Base-by-base conservation (phyloP, 2,329 filamentous ascomycete genomes). In the Calonectria pteridis region DNA sequence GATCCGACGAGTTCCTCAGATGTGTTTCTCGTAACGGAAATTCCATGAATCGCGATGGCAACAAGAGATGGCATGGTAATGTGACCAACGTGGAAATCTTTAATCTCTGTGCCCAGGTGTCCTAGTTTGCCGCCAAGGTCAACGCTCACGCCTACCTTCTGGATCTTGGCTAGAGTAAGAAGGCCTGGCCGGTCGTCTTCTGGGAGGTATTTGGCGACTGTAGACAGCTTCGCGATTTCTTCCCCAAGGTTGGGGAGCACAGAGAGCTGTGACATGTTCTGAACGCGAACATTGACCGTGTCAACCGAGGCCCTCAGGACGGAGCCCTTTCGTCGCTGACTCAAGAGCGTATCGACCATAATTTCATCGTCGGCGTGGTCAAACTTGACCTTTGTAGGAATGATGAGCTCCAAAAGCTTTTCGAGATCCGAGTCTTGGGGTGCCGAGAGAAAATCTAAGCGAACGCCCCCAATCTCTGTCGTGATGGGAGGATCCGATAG, bases 181-280 rank as follows among this genome's bases (percentile, higher is more conserved):
- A 98, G 87, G 0, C 97, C 97, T 2, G 97, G 97, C 2, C 96
- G 91, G 79, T 99, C 96, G 83, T 99, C 97, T 78, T 99, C 96
- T 0, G 97, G 96, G 3, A 99, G 88, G 82, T 98, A 98, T 82
- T 98, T 98, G 9, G 96, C 91, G 31, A 99, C 95, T 0, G 93
- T 96, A 0, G 95, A 94, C 6, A 99, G 87, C 77, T 94, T 95
- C 7, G 93, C 89, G 63, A 98, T 83, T 80, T 99, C 97, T 76
- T 94, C 93, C 0, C 91, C 93, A 11, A 99, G 89, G 14, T 89
- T 89, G 10, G 93, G 91, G 18, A 99, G 87, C 51, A 91, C 90
- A 13, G 90, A 87, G 20, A 98, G 85, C 76, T 93, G 91, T 14
- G 90, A 87, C 49, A 95, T 84, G 74, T 92, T 91, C 10, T 88